phyloP scores from a whole-genome alignment of 176 grass and related monocot species.

The Oryza officinalis region DNA sequence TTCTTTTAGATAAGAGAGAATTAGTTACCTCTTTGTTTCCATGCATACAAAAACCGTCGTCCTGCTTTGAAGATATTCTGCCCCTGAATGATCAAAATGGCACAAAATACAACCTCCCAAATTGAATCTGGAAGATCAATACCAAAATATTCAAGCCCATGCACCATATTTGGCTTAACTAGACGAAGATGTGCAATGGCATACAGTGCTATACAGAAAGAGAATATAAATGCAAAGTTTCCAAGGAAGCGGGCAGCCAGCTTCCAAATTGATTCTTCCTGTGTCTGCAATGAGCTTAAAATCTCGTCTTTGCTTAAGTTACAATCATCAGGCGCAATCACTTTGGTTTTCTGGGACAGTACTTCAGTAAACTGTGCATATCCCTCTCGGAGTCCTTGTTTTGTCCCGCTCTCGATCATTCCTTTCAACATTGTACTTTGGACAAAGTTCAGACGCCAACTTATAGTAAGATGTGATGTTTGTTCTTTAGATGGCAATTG shows the following conservation, averaged over 20 bases:
- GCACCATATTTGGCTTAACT: constrained; percentile 56
- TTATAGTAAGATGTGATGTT: constrained; percentile 68
- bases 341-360: constrained; percentile 68
- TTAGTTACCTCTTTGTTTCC: constrained; percentile 69
- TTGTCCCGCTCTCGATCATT: constrained; percentile 90
- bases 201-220: constrained; percentile 49
- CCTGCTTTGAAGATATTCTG: constrained; percentile 67
- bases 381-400: constrained; percentile 78
- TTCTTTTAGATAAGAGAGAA: constrained; percentile 4
- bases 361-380: constrained; percentile 79
- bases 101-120: constrained; percentile 78
- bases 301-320: constrained; percentile 75
- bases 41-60: constrained; percentile 63
- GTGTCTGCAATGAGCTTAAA: constrained; percentile 68
- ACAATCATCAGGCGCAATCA: constrained; percentile 52
- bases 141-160: constrained; percentile 87
- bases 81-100: constrained; percentile 79
- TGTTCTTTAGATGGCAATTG: constrained; percentile 58
- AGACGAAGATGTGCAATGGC: constrained; percentile 61
- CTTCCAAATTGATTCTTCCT: constrained; percentile 76
- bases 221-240: constrained; percentile 82
- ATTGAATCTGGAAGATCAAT: constrained; percentile 90
- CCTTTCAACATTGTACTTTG: constrained; percentile 96
- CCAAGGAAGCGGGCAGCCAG: constrained; percentile 69
- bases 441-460: constrained; percentile 79